phyloP scores from a whole-genome alignment of 2,329 filamentous ascomycete species.

The Delphinella strobiligena region DNA sequence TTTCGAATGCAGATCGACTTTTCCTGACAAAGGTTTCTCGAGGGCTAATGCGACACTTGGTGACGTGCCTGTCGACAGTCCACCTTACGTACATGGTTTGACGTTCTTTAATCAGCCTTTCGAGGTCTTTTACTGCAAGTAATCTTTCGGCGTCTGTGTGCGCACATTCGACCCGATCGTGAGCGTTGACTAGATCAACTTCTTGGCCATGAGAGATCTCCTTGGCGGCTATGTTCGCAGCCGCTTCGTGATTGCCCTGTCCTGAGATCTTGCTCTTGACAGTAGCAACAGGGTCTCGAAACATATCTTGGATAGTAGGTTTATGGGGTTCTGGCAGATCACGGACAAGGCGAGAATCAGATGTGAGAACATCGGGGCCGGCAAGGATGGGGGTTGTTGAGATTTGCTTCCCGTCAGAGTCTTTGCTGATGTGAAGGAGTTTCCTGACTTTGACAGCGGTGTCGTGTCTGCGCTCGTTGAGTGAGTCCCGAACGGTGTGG shows the following conservation, averaged over 20 bases:
- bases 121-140: neutral
- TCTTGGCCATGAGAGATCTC: slow-evolving; percentile 25
- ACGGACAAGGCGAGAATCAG: slow-evolving; percentile 1
- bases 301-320: slow-evolving; percentile 15
- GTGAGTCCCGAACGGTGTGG: neutral
- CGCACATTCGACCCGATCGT: slow-evolving; percentile 15
- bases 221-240: slow-evolving; percentile 31
- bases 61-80: slow-evolving; percentile 1
- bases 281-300: slow-evolving; percentile 17
- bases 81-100: slow-evolving; percentile 1
- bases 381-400: neutral
- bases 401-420: neutral
- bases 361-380: neutral
- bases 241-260: slow-evolving; percentile 16
- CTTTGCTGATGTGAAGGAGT: slow-evolving; percentile 1
- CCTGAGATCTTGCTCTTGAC: slow-evolving; percentile 15
- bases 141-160: slow-evolving; percentile 9
- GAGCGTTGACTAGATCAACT: slow-evolving; percentile 24
- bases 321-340: slow-evolving; percentile 11
- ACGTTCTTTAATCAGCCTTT: neutral
- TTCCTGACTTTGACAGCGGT: neutral
- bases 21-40: neutral
- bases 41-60: neutral
- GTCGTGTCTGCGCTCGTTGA: neutral
- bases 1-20: neutral